Evolutionary conservation across 345 rosid species (phyloP), one percentile per base, ranked within the genome.

Genomic region (Draba incana): DNA sequence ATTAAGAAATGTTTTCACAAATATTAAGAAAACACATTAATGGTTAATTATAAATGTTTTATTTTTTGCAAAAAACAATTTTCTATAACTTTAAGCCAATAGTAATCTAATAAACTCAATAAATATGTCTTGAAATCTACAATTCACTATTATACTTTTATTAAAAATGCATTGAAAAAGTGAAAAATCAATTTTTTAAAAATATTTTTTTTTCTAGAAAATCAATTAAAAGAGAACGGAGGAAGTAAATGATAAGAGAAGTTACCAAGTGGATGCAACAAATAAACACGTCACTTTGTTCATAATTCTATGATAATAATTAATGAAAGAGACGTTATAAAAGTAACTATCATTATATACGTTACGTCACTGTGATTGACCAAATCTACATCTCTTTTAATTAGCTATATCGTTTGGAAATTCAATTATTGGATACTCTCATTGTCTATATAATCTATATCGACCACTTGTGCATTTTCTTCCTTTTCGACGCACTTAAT

Each of bases 361-460:
- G 48, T 42, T 4, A 66, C 77, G 72, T 73, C 72, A 59, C 33
- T 66, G 24, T 43, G 30, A 56, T 47, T 28, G 65, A 57, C 54
- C 23, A 57, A 64, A 72, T 64, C 54, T 41, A 57, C 62, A 48
- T 13, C 33, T 38, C 27, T 64, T 47, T 64, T n/a, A 49, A n/a
- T 52, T 64, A n/a, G 66, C 60, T 24, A 57, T 41, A 30, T n/a
- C 23, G 50, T 64, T 2, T 43, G 23, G 54, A 24, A 44, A 41
- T 54, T 58, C 67, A 73, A 66, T 73, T 58, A 73, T 58, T 73
- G 72, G 56, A 51, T 62, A 43, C 58, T 28, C n/a, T 48, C 76
- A 13, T 56, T 30, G 23, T 72, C 70, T 20, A 27, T 56, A 33
- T 56, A 33, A 28, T 49, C 50, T 49, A 69, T 3, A 51, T 73